Percentiles rank a stretch among this genome's conserved stretches.
phyloP scores from a whole-genome alignment of 257 asterid genomes.

The Rhazya stricta region DNA sequence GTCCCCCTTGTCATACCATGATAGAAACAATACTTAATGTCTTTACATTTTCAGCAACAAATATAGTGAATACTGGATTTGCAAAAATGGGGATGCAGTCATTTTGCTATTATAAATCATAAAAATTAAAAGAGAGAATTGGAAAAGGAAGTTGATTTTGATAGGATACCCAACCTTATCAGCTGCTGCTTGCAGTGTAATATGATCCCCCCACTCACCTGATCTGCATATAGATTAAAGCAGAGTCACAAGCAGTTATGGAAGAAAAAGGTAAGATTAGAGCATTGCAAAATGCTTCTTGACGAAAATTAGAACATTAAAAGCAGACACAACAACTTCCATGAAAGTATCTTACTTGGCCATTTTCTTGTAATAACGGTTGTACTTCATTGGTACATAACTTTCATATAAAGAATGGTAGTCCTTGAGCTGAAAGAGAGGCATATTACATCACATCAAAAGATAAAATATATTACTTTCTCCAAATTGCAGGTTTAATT shows the following conservation, averaged over 20 bases:
- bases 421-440: constrained; percentile 48
- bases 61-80: too few species aligned
- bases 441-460: constrained; percentile 21
- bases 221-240: constrained; percentile 31
- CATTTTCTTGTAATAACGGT: constrained; percentile 62
- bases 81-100: not conserved
- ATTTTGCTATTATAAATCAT: not conserved
- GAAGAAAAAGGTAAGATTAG: not conserved
- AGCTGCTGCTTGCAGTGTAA: constrained; percentile 71
- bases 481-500: not conserved
- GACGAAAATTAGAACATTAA: constrained; percentile 6
- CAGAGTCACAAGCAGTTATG: constrained; percentile 9
- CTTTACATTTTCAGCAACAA: not conserved
- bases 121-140: not conserved
- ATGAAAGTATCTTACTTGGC: constrained; percentile 42
- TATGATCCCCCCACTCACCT: constrained; percentile 76
- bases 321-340: constrained; percentile 15
- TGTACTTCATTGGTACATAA: constrained; percentile 69
- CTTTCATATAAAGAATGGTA: constrained; percentile 45
- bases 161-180: constrained; percentile 40
- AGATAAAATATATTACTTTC: not conserved
- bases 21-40: not conserved
- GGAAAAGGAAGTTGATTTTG: not conserved
- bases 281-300: not conserved
- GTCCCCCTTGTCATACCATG: not conserved